Base-by-base conservation (phyloP, 179 eudicot species). In the Spergularia azorica region DNA sequence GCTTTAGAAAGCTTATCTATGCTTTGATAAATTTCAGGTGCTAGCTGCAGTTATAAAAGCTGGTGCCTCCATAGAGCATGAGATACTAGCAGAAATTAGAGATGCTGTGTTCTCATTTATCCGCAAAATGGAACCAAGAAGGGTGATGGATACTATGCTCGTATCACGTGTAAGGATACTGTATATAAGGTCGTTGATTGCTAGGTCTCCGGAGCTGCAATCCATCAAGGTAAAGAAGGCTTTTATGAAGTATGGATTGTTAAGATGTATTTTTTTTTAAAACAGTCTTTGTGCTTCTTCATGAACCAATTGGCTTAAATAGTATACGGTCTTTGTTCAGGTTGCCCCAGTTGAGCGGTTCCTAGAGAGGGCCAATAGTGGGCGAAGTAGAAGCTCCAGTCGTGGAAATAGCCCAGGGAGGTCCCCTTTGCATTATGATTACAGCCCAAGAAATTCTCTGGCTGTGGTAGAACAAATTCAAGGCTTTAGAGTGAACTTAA, bases 101-200 rank as follows among this genome's bases (percentile, higher is more conserved):
- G 99, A 95, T 87, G 97, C 99, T 67, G 98, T 93, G 64, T 93
- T 95, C 76, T 84, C 95, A 39, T 95, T 95, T 81, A 90, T 95
- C 69, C 97, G 94, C 74, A 91, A 91, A 83, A 95, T 95, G 97
- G 99, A 95, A 85, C 99, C 99, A 55, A 86, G 79, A 84, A 93
- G 99, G 81, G 99, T 95, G 79, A 91, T 95, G 99, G 99, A 95
- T 80, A 93, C 99, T 75, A 94, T 95, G 98, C 98, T 95, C 77
- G 92, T 95, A 83, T 95, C 99, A 64, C 99, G 99, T 86, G 99
- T 95, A 67, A 86, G 98, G 85, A 93, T 95, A 78, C 83, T 95
- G 77, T 95, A 95, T 78, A 89, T 95, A 84, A 86, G 99, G 80
- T 95, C 99, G 71, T 87, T 95, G 90, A 90, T 95, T 83, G 93